A percentile compares a stretch with the other conserved stretches of the same genome.
Evolutionary conservation across 371 early-diverging fungal genomes (phyloP).

Genomic region (Mucor irregularis): DNA sequence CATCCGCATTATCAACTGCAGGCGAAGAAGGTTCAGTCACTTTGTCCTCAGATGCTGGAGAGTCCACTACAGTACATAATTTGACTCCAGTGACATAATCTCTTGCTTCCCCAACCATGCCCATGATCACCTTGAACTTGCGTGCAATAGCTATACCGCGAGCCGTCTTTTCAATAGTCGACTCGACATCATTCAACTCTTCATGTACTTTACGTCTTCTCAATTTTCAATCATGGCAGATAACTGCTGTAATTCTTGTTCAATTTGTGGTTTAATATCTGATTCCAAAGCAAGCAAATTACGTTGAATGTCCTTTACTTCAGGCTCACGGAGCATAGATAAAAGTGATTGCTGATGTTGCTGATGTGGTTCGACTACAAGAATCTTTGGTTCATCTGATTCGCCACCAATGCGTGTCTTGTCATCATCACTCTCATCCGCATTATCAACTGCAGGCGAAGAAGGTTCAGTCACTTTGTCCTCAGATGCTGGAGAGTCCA

Average conservation of each 20-base stretch:
- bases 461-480: too few species aligned
- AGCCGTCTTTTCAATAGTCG: conserved; percentile 17
- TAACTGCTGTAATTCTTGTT: conserved; percentile 16
- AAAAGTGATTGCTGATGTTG: background rate
- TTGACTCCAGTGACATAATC: conserved; percentile 16
- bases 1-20: too few species aligned
- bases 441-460: too few species aligned
- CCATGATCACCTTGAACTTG: conserved; percentile 39
- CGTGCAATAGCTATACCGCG: conserved; percentile 33
- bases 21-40: too few species aligned
- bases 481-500: too few species aligned
- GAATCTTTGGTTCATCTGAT: background rate
- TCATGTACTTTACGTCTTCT: conserved; percentile 16
- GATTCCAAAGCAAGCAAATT: conserved; percentile 1
- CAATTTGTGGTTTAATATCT: conserved; percentile 16
- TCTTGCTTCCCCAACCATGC: conserved; percentile 35
- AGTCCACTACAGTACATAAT: too few species aligned
- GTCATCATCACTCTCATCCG: conserved; percentile 6
- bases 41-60: too few species aligned
- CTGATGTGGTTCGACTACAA: background rate
- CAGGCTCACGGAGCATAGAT: conserved; percentile 10
- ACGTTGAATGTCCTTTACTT: conserved; percentile 3
- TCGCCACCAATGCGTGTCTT: conserved; percentile 1
- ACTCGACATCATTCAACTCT: background rate
- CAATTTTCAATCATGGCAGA: too few species aligned